Percentiles rank a stretch among this genome's conserved stretches.
These are phyloP conservation scores for Quercus cerris DNA, from an alignment of 306 rosid genomes.

Conservation along the genomic window DNA sequence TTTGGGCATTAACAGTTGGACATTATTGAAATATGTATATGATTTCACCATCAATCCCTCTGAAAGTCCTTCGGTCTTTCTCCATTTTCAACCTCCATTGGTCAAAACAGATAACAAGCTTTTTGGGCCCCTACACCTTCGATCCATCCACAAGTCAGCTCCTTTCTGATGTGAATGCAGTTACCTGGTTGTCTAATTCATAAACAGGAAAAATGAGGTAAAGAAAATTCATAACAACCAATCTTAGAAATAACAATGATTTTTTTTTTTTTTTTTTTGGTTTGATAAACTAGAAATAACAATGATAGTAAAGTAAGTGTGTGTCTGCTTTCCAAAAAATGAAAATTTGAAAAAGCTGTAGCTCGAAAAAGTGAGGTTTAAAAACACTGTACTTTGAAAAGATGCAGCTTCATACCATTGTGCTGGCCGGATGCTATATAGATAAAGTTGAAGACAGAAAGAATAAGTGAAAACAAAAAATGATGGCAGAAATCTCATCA, in stretches of 20 bases:
- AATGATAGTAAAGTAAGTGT: no score
- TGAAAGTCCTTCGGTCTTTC: neutral
- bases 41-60: neutral
- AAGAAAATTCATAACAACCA: neutral
- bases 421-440: no score
- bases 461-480: neutral
- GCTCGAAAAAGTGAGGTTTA: no score
- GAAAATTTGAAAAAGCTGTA: no score
- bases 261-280: no score
- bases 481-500: neutral
- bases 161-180: slow-evolving; percentile 13
- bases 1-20: neutral
- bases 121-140: neutral
- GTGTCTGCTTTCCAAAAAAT: no score
- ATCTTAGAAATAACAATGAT: neutral
- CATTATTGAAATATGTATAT: slow-evolving; percentile 10
- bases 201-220: slow-evolving; percentile 4
- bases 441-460: neutral
- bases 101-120: neutral
- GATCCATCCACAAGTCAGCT: slow-evolving; percentile 13
- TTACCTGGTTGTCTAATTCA: slow-evolving; percentile 46
- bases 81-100: neutral
- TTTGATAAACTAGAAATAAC: no score
- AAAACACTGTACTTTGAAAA: no score
- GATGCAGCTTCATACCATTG: no score